A percentile compares a stretch with the other conserved stretches of the same genome.
phyloP scores from a whole-genome alignment of 768 basidiomycete genomes.

The Boletus huronensis region DNA sequence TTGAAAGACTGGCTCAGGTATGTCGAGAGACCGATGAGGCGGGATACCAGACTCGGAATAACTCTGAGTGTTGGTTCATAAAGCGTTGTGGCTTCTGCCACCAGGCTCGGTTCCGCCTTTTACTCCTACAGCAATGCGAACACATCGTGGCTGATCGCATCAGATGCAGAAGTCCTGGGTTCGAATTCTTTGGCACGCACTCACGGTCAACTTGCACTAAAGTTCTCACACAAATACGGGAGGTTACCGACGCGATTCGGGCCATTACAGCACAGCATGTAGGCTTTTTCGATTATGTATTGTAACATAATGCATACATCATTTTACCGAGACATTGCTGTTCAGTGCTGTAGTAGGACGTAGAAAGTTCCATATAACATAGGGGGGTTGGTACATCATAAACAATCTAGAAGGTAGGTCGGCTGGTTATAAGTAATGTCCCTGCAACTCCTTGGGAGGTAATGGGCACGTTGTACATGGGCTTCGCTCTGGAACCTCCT shows the following conservation, averaged over 20 bases:
- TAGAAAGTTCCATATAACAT: neutral
- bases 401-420: neutral
- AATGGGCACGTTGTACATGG: neutral
- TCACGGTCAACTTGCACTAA: neutral
- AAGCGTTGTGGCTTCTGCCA: neutral
- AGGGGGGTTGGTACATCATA: neutral
- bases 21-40: neutral
- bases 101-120: neutral
- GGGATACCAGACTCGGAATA: no score
- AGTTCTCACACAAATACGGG: neutral
- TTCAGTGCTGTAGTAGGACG: neutral
- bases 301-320: no score
- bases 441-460: neutral
- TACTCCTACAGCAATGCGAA: neutral
- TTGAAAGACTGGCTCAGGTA: neutral
- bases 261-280: no score
- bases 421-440: neutral
- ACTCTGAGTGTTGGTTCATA: neutral
- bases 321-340: neutral
- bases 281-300: no score
- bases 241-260: neutral
- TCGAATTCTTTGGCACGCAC: neutral
- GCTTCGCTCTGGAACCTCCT: neutral
- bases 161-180: neutral
- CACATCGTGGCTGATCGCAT: neutral